These are phyloP conservation scores for Besnoitia besnoiti DNA, from an alignment of 169 alveolate species.

Conservation along the genomic window DNA sequence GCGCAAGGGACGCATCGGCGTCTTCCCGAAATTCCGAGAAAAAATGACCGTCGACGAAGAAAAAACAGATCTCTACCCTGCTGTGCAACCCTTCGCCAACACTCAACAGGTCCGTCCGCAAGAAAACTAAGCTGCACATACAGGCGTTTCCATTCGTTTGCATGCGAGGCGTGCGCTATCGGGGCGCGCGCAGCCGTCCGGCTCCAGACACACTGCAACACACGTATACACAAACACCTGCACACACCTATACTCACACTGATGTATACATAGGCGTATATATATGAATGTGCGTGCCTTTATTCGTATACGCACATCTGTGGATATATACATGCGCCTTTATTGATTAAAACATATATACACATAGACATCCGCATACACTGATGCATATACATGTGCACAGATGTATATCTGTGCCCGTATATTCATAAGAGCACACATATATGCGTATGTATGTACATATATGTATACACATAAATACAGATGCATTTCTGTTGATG, in stretches of 20 bases:
- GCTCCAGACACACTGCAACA: not conserved
- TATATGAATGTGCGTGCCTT: not conserved
- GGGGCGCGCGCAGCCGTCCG: not conserved
- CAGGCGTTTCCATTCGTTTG: not conserved
- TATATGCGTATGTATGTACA: not conserved
- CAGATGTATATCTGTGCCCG: not conserved
- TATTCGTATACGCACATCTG: not conserved
- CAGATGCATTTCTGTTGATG: not conserved
- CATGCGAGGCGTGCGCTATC: not conserved
- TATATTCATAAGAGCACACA: not conserved
- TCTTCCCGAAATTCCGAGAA: not conserved
- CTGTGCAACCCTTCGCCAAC: not conserved
- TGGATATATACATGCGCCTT: not conserved
- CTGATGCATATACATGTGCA: not conserved
- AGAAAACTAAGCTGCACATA: not conserved
- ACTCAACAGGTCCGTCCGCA: slow-evolving; percentile 3
- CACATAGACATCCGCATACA: not conserved
- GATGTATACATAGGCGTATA: not conserved
- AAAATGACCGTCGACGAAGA: not conserved
- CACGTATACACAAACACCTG: not conserved
- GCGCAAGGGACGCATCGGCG: slow-evolving; percentile 18
- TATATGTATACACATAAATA: not conserved
- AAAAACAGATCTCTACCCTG: no score
- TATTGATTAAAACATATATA: not conserved
- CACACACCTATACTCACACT: not conserved